phyloP scores from a whole-genome alignment of 768 basidiomycete species.

The Coprinopsis sp. region DNA sequence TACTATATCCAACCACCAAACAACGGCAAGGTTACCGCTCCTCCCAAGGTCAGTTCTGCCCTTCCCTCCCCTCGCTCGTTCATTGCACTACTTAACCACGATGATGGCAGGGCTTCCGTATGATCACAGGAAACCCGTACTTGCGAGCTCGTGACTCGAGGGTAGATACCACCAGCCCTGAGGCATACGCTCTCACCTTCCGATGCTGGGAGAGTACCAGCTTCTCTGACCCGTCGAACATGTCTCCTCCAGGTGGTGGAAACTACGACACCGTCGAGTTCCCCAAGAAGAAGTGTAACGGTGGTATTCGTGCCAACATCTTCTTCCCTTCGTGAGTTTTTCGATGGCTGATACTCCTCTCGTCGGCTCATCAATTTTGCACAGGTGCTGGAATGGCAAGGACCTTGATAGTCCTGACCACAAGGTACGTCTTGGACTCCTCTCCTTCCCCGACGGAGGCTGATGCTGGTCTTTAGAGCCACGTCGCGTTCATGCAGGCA shows the following conservation, averaged over 20 bases:
- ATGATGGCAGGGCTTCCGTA: constrained; percentile 8
- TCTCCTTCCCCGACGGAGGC: not conserved
- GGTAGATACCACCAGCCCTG: not conserved
- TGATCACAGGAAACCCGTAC: constrained; percentile 9
- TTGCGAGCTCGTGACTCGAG: not conserved
- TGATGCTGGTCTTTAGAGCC: constrained; percentile 2
- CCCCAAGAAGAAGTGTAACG: constrained; percentile 4
- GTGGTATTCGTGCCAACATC: constrained; percentile 9
- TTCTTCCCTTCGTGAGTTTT: constrained; percentile 10
- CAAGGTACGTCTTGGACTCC: not conserved
- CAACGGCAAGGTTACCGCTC: not conserved
- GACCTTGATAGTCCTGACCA: not conserved
- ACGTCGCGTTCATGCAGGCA: constrained; percentile 8
- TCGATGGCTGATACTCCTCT: not conserved
- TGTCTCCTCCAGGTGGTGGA: constrained; percentile 6
- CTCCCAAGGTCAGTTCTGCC: not conserved
- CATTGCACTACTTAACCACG: not conserved
- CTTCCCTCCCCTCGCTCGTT: not conserved
- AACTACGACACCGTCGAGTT: constrained; percentile 9
- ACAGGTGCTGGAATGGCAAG: constrained; percentile 5
- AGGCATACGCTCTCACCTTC: constrained; percentile 4
- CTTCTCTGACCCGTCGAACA: constrained; percentile 4
- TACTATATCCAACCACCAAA: constrained; percentile 2
- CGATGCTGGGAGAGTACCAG: constrained; percentile 7
- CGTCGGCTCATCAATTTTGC: not conserved